phyloP scores from a whole-genome alignment of 1,284 basidiomycete genomes.

The Boletellus dicymbophilus region DNA sequence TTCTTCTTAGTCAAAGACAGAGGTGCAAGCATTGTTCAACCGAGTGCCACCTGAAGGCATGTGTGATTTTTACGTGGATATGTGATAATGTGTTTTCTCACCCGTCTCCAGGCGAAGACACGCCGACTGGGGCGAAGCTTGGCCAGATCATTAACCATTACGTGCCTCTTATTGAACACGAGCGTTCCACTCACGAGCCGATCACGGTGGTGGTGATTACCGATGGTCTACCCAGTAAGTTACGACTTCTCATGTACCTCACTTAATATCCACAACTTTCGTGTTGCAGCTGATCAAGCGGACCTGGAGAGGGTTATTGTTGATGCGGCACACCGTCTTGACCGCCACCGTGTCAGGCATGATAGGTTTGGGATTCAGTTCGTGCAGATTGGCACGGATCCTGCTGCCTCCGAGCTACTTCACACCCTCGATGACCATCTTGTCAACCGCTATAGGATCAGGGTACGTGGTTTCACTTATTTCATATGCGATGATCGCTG shows the following conservation, averaged over 20 bases:
- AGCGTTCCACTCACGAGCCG: constrained; percentile 38
- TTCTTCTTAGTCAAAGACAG: constrained; percentile 19
- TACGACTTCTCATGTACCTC: not conserved
- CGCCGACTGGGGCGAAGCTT: constrained; percentile 46
- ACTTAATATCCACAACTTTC: not conserved
- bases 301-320: constrained; percentile 51
- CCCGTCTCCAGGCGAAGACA: constrained; percentile 36
- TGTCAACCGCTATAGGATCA: constrained; percentile 34
- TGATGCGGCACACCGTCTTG: constrained; percentile 47
- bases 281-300: constrained; percentile 43
- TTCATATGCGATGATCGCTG: not conserved
- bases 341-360: constrained; percentile 35
- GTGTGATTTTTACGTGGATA: constrained; percentile 1
- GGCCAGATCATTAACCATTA: constrained; percentile 41
- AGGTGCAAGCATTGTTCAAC: constrained; percentile 32
- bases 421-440: constrained; percentile 48
- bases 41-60: constrained; percentile 32
- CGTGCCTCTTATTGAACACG: constrained; percentile 39
- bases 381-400: constrained; percentile 52
- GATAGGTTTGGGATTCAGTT: constrained; percentile 51
- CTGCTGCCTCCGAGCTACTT: constrained; percentile 44
- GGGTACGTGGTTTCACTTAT: constrained; percentile 29
- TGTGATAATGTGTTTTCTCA: not conserved
- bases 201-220: constrained; percentile 48
- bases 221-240: constrained; percentile 50